Evolutionary conservation across 371 early-diverging fungal species (phyloP).

Genomic region (Mucor sp.): DNA sequence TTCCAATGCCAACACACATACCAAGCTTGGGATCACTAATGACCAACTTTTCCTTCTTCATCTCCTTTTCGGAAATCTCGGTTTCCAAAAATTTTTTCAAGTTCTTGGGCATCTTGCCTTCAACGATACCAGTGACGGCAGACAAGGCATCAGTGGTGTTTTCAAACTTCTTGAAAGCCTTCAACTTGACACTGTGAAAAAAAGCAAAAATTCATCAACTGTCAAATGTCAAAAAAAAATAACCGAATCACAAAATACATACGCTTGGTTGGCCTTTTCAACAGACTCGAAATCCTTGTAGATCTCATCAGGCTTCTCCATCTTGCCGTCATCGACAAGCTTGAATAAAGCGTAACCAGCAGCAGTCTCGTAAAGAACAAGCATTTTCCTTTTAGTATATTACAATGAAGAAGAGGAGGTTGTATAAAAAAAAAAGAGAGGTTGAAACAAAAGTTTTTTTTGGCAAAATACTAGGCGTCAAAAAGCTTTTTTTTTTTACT

Average conservation of each 20-base stretch:
- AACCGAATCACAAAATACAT: conserved; percentile 24
- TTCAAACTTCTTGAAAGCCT: conserved; percentile 95
- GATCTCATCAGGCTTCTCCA: conserved; percentile 74
- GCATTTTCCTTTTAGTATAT: conserved; percentile 50
- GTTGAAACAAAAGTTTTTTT: background rate
- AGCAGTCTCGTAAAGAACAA: conserved; percentile 85
- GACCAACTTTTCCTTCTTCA: conserved; percentile 88
- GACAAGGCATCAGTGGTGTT: conserved; percentile 96
- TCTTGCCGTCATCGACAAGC: conserved; percentile 80
- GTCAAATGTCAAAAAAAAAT: background rate
- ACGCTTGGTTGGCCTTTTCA: conserved; percentile 79
- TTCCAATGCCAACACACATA: conserved; percentile 23
- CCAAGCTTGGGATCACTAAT: conserved; percentile 96
- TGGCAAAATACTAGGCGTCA: background rate
- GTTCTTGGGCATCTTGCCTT: conserved; percentile 92
- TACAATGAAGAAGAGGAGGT: conserved; percentile 10
- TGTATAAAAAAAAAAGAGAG: conserved; percentile 16
- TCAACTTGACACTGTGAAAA: conserved; percentile 78
- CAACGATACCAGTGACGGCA: conserved; percentile 93
- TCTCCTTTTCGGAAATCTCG: conserved; percentile 81
- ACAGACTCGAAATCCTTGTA: conserved; percentile 79
- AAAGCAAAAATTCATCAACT: background rate
- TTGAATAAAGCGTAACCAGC: conserved; percentile 92
- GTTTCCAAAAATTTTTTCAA: conserved; percentile 89
- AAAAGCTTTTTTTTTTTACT: background rate